Evolutionary conservation across 2,329 filamentous ascomycete species (phyloP), one percentile per base, ranked within the genome.

Genomic region (Botrytis deweyae): DNA sequence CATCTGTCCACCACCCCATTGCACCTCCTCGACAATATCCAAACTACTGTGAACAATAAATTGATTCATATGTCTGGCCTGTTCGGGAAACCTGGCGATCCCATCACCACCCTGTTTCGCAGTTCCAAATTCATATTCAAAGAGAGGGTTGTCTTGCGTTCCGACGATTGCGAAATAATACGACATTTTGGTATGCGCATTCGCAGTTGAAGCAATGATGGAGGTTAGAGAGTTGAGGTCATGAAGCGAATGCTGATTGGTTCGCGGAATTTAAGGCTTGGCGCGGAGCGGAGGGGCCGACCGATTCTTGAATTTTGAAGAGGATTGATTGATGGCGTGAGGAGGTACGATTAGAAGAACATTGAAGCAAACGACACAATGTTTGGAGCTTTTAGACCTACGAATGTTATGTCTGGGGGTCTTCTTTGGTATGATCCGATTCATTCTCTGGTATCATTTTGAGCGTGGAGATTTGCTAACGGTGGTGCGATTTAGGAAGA

Each of bases 111-210:
- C 95, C 79, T 94, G 92, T 84, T 98, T 98, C 59, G 94, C 97
- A 58, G 95, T 98, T 80, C 96, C 96, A 82, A 99, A 99, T 82
- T 97, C 95, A 84, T 97, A 90, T 85, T 97, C 95, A 85, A 98
- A 99, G 78, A 99, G 89, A 49, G 96, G 95, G 81, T 95, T 97
- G 86, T 99, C 96, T 80, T 94, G 93, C 36, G 94, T 97, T 81
- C 95, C 96, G 83, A 99, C 90, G 79, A 99, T 97, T 81, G 93
- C 93, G 85, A 99, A 98, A 86, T 98, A 98, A 88, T 98, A 99
- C 75, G 95, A 98, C 96, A 98, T 98, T 77, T 86, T 73, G 42
- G 64, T 44, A 55, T 52, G 63, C 65, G 25, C 44, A 58, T 58
- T 58, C n/a, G 52, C n/a, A 29, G 10, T 25, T 55, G 58, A 44